Base-by-base conservation (phyloP, 768 basidiomycete genomes). In the Udeniomyces megalosporus region DNA sequence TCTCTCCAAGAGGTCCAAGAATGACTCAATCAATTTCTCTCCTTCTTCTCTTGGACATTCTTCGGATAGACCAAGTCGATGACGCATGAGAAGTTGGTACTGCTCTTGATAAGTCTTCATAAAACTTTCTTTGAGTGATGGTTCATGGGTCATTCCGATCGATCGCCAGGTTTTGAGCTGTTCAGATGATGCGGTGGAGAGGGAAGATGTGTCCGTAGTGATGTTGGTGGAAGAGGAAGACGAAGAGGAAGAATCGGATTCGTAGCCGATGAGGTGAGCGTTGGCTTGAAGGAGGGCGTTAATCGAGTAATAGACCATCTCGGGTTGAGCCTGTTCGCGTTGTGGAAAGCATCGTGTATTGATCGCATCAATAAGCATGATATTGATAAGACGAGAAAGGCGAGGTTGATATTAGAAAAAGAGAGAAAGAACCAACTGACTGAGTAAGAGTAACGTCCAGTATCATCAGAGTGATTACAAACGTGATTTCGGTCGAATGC, bases 211-310 rank as follows among this genome's bases (percentile, higher is more conserved):
- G n/a, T n/a, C n/a, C n/a, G n/a, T n/a, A n/a, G n/a, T n/a, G n/a
- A n/a, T n/a, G n/a, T n/a, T n/a, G n/a, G n/a, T n/a, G 17, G 38
- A 42, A 42, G 38, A 42, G 17, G 38, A 42, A 42, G 38, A 42
- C 8, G 38, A 42, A 42, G 38, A 17, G 38, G 38, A 17, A 34
- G 81, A 47, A 28, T 28, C 80, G 20, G 76, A 70, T 69, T 99
- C 93, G 7, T 84, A 85, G 2, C 91, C 91, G 50, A 97, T 83
- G 52, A 99, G 75, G 3, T 89, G 89, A 0, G 86, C 79, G 20
- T 95, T 81, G 0, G 90, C 78, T 57, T 80, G 77, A n/a, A 88
- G 78, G 8, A 77, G 78, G 20, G 86, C 81, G 35, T 82, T 81
- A 14, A 93, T 76, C 3, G 91, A 90, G 69, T 81, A 96, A 11